Conservation (phyloP, 768 basidiomycete genomes). For the Scleroderma bovista region DNA sequence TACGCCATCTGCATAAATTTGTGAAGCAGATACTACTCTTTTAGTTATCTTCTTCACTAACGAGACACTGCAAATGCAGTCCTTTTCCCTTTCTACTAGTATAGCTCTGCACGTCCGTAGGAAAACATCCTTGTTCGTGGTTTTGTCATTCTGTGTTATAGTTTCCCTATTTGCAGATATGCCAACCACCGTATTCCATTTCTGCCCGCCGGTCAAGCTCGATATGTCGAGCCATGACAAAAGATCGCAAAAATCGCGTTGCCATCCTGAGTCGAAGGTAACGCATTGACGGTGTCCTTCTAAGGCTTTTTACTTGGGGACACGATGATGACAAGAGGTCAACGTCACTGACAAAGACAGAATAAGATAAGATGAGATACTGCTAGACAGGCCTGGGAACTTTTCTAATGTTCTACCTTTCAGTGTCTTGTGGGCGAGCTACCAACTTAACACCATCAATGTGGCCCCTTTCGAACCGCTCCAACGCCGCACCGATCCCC, state of each 20-base stretch:
- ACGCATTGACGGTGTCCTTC: slow-evolving; percentile 28
- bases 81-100: too few species aligned
- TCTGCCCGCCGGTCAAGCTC: slow-evolving; percentile 21
- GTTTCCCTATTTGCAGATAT: slow-evolving; percentile 22
- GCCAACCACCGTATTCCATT: slow-evolving; percentile 27
- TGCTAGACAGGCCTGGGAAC: slow-evolving; percentile 7
- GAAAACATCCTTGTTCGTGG: background rate
- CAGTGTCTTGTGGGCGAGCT: slow-evolving; percentile 39
- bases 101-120: too few species aligned
- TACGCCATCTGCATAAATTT: too few species aligned
- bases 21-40: too few species aligned
- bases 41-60: too few species aligned
- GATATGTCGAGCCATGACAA: slow-evolving; percentile 24
- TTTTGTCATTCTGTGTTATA: slow-evolving; percentile 3
- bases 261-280: slow-evolving; percentile 26
- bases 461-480: slow-evolving; percentile 34
- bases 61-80: too few species aligned
- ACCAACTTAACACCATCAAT: slow-evolving; percentile 44
- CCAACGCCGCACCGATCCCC: slow-evolving; percentile 38
- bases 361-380: slow-evolving; percentile 16
- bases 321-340: slow-evolving; percentile 9
- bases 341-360: slow-evolving; percentile 19
- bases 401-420: slow-evolving; percentile 25
- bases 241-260: slow-evolving; percentile 25
- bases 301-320: slow-evolving; percentile 21